Base-by-base conservation (phyloP, 768 basidiomycete species). In the Omphalotus guepiniiformis region DNA sequence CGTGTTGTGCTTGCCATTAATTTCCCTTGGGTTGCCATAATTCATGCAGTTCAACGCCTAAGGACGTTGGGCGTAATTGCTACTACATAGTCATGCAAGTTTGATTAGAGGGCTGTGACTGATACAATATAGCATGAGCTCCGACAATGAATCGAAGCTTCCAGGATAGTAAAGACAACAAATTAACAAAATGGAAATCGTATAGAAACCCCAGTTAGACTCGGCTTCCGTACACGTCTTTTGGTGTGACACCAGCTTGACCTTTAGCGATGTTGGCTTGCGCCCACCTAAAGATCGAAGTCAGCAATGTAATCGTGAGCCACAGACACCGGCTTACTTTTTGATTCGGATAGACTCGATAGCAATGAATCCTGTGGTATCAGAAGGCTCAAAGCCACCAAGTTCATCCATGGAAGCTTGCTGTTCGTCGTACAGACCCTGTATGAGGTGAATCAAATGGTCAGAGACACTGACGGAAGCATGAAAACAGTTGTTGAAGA, bases 351-450 rank as follows among this genome's bases (percentile, higher is more conserved):
- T 98, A 26, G 91, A 91, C 66, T 96, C 91, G 55, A 99, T 97
- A 61, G 88, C 85, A 68, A 98, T 97, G 77, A 98, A 98, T 3
- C 94, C 94, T 41, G 88, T 80, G 28, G 93, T 93, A 61, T 95
- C 93, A 26, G 88, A 90, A 18, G 94, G 94, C 70, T 95, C 92
- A 68, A 99, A 98, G 35, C 94, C 95, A 51, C 96, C 95, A 49
- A 97, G 83, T 71, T 95, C 93, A 65, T 99, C 96, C 96, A 99
- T 98, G 46, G 93, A 96, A 8, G 91, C 92, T 69, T 96, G 79
- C 26, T 84, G 84, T 60, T 90, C 93, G 60, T 99, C 96, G 64
- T 99, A 99, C 21, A 99, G 77, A 62, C 91, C 90, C 85, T 90
- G 52, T 45, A 13, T 21, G 15, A n/a, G n/a, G n/a, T n/a, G n/a